Evolutionary conservation across 345 rosid species (phyloP), one percentile per base, ranked within the genome.

Genomic region (Anacardium occidentale): DNA sequence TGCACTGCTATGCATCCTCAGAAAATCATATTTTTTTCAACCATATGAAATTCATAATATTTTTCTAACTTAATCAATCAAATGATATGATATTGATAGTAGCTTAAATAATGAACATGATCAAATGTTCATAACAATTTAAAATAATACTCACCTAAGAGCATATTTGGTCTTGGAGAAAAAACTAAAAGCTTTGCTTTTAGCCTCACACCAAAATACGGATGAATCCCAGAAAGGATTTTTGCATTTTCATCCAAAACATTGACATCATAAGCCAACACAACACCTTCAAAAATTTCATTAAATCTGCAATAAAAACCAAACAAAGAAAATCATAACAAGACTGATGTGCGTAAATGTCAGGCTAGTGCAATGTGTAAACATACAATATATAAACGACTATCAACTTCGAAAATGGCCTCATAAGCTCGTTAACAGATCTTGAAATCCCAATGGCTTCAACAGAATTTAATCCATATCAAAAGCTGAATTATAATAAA

Each of bases 151-250:
- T 42, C 75, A 90, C 99, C 97, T 73, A 95, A 75, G n/a, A 88
- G 75, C 90, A 83, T 84, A 64, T 88, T 77, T 5, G 93, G 86
- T 80, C 83, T 88, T 10, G 99, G 99, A 64, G 87, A 83, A 77
- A 95, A 95, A 1, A 93, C 74, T 25, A 93, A 77, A 47, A 95
- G 74, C 29, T 82, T 84, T 25, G 97, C 85, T 68, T 74, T 77
- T 22, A 88, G 82, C 64, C 66, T 83, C 10, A 91, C 89, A 4
- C 92, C 90, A 64, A 80, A 79, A 81, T 87, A 89, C 0, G 97
- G 94, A 74, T 81, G 81, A 75, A 91, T 80, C 53, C 88, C 89
- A 1, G 88, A 78, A 47, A 95, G 90, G 82, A 92, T 86, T 71
- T 80, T 82, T 0, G 88, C 93, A 26, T 32, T 61, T 68, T 84